Conservation (phyloP, 495 filamentous ascomycete species). For the Pseudotulostoma volvatum region DNA sequence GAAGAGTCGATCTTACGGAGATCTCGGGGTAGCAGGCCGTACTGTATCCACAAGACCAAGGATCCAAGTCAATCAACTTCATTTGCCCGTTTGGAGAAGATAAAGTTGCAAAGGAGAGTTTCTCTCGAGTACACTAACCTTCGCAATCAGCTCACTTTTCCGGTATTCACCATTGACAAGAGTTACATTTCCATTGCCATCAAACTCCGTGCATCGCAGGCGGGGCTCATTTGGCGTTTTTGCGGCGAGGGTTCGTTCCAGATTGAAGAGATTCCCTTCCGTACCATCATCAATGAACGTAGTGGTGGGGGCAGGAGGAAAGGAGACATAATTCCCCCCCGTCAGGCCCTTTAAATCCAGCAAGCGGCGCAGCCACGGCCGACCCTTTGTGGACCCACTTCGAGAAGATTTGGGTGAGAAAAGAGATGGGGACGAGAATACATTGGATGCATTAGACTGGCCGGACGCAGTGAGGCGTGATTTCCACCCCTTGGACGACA, state of each 20-base stretch:
- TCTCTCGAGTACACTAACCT: constrained; percentile 46
- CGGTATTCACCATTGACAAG: constrained; percentile 91
- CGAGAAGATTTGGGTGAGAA: constrained; percentile 12
- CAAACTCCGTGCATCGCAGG: constrained; percentile 86
- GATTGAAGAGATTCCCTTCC: constrained; percentile 23
- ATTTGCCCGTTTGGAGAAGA: too few species aligned
- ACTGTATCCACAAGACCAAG: constrained; percentile 36
- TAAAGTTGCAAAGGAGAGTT: too few species aligned
- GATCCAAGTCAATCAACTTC: too few species aligned
- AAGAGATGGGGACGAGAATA: neutral
- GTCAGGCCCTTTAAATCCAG: constrained; percentile 26
- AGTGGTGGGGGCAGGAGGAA: constrained; percentile 10
- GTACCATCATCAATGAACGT: constrained; percentile 22
- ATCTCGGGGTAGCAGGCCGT: constrained; percentile 88
- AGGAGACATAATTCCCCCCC: constrained; percentile 1
- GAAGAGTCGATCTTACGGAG: constrained; percentile 97
- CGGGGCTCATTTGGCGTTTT: constrained; percentile 67
- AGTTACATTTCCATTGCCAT: constrained; percentile 85
- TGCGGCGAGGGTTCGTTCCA: constrained; percentile 44
- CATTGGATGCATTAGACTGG: neutral
- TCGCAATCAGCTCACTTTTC: constrained; percentile 90
- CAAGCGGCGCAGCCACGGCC: constrained; percentile 39
- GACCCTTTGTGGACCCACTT: constrained; percentile 25
- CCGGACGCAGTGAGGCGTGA: neutral
- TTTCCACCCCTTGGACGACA: too few species aligned